Evolutionary conservation across 257 asterid genomes (phyloP), one percentile per base, ranked within the genome.

Genomic region (Avicennia marina): DNA sequence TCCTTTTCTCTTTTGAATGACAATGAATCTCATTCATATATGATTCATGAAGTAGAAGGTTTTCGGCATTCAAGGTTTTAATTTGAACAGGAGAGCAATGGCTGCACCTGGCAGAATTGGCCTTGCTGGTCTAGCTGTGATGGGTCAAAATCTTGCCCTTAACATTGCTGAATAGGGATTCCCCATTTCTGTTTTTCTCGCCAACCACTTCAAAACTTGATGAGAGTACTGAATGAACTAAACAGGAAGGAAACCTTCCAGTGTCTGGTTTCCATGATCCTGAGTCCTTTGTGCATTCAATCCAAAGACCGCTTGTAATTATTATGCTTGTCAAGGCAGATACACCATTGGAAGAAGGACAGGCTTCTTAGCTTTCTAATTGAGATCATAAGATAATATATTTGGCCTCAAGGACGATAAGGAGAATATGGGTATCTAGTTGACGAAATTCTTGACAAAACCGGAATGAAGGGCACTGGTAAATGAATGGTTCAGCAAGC

Each of bases 401-500:
- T 84, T 84, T 19, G 77, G 85, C 63, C 60, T 84, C 60, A 81
- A 81, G 81, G 90, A 84, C 22, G 87, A 84, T 66, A 81, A 81
- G 68, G 87, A 68, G 17, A 71, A n/a, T n/a, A 75, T 2, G 94
- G 90, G 38, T 49, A 72, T 68, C 52, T 84, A 39, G 81, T 84
- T 4, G 94, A 84, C 81, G 81, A 84, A 72, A 89, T 84, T 64
- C 73, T 81, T 6, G 89, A 84, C 51, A 84, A 84, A 72, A 84
- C 89, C 4, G 94, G 94, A 13, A 84, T 84, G 87, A 84, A 84
- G 76, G 94, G 94, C 13, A 84, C 94, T 20, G 94, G 89, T 13
- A 84, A 84, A 59, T 81, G 87, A 90, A 84, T 87, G 0, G 80
- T 84, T 22, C 94, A 84, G 66, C 89, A 84, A 84, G 94, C 89